phyloP scores from a whole-genome alignment of 257 asterid species.

The Solanum pinnatisectum region DNA sequence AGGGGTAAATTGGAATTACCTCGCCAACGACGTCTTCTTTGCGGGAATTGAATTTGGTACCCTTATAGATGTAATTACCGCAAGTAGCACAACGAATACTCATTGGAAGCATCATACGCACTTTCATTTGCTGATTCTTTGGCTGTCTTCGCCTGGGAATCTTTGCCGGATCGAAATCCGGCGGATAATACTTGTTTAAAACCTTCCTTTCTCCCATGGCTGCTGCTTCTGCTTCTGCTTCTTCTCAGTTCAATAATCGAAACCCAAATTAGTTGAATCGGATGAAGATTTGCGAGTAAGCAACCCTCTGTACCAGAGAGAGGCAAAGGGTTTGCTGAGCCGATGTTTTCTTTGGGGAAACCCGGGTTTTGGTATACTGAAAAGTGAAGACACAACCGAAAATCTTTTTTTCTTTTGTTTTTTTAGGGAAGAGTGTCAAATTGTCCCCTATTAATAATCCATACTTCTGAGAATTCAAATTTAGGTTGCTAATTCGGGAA shows the following conservation, averaged over 20 bases:
- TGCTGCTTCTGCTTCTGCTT: neutral
- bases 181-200: conserved; percentile 83
- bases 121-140: conserved; percentile 66
- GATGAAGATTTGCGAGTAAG: neutral
- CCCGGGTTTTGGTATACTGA: neutral
- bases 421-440: no score
- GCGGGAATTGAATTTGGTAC: conserved; percentile 81
- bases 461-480: no score
- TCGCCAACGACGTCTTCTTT: conserved; percentile 79
- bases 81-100: conserved; percentile 73
- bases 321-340: neutral
- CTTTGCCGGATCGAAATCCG: conserved; percentile 91
- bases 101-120: conserved; percentile 96
- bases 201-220: conserved; percentile 89
- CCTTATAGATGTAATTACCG: conserved; percentile 75
- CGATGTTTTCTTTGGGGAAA: neutral
- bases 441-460: no score
- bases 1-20: conserved; percentile 8
- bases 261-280: neutral
- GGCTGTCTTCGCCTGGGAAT: conserved; percentile 79
- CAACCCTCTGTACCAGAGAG: neutral
- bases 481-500: no score
- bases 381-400: no score
- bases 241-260: neutral
- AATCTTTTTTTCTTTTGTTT: neutral